phyloP scores from a whole-genome alignment of 352 stramenopile species.

The Pythium rishiriense region DNA sequence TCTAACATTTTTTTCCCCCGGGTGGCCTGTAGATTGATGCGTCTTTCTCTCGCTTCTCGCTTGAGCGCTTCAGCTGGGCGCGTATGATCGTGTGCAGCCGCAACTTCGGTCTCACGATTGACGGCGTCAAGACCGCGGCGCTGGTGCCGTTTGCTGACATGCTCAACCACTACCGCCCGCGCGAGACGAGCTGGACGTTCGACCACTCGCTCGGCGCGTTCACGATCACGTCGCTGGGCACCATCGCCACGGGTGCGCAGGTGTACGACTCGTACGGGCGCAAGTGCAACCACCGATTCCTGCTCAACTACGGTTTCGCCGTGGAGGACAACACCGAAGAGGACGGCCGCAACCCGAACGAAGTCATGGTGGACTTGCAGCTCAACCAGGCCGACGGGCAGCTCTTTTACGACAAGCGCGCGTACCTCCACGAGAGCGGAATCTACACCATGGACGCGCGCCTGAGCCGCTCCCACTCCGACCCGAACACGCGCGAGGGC shows the following conservation, averaged over 20 bases:
- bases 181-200: slow-evolving; percentile 95
- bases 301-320: slow-evolving; percentile 99
- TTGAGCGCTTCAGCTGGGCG: slow-evolving; percentile 98
- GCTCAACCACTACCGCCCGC: slow-evolving; percentile 99
- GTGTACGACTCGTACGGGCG: slow-evolving; percentile 99
- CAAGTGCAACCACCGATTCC: slow-evolving; percentile 99
- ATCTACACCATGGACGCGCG: slow-evolving; percentile 89
- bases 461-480: slow-evolving; percentile 82
- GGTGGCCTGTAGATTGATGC: slow-evolving; percentile 64
- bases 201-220: slow-evolving; percentile 83
- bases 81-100: slow-evolving; percentile 98
- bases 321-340: slow-evolving; percentile 98
- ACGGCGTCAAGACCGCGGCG: slow-evolving; percentile 96
- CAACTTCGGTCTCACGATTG: slow-evolving; percentile 98
- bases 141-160: slow-evolving; percentile 99
- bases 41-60: slow-evolving; percentile 90
- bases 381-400: slow-evolving; percentile 58
- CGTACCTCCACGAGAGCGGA: slow-evolving; percentile 83
- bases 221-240: slow-evolving; percentile 88
- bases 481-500: slow-evolving; percentile 83
- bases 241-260: slow-evolving; percentile 84
- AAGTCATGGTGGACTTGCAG: slow-evolving; percentile 91
- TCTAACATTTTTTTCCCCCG: background rate
- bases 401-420: slow-evolving; percentile 84
- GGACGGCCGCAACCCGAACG: slow-evolving; percentile 98